These are phyloP conservation scores for Thymus mandschuricus DNA, from an alignment of 257 asterid species.

Conservation along the genomic window DNA sequence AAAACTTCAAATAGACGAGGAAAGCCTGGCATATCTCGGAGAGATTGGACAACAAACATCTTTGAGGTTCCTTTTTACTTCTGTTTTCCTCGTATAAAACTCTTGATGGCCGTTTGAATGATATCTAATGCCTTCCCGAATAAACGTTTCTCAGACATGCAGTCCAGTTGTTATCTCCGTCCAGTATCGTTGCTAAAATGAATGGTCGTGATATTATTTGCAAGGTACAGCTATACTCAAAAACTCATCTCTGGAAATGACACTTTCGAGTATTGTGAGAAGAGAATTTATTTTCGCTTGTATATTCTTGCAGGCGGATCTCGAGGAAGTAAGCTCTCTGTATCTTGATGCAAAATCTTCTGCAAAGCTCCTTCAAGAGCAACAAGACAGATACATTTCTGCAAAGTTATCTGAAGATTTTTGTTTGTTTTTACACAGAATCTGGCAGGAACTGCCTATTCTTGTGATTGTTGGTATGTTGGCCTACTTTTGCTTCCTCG, in stretches of 20 bases:
- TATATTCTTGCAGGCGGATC: slow-evolving; percentile 66
- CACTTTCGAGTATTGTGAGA: not conserved
- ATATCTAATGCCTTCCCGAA: not conserved
- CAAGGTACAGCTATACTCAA: slow-evolving; percentile 53
- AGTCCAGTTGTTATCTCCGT: slow-evolving; percentile 83
- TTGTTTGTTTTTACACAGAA: too few relatives aligned
- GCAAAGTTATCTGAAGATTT: not conserved
- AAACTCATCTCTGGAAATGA: not conserved
- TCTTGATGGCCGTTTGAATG: too few relatives aligned
- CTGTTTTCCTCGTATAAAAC: not conserved
- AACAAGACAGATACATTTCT: slow-evolving; percentile 93
- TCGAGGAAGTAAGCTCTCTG: slow-evolving; percentile 79
- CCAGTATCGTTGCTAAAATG: slow-evolving; percentile 82
- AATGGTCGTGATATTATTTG: slow-evolving; percentile 87
- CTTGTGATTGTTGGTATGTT: too few relatives aligned
- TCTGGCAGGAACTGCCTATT: too few relatives aligned
- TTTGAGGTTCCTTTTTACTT: slow-evolving; percentile 55
- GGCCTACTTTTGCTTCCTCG: too few relatives aligned
- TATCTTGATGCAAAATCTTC: slow-evolving; percentile 90
- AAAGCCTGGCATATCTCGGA: slow-evolving; percentile 86
- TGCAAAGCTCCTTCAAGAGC: slow-evolving; percentile 89
- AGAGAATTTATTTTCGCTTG: not conserved
- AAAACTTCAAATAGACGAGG: slow-evolving; percentile 82
- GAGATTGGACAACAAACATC: slow-evolving; percentile 87
- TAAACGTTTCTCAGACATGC: slow-evolving; percentile 63